A percentile compares a stretch with the other conserved stretches of the same genome.
These are phyloP conservation scores for Xylaria sp. DNA, from an alignment of 2,329 filamentous ascomycete genomes.

Conservation along the genomic window DNA sequence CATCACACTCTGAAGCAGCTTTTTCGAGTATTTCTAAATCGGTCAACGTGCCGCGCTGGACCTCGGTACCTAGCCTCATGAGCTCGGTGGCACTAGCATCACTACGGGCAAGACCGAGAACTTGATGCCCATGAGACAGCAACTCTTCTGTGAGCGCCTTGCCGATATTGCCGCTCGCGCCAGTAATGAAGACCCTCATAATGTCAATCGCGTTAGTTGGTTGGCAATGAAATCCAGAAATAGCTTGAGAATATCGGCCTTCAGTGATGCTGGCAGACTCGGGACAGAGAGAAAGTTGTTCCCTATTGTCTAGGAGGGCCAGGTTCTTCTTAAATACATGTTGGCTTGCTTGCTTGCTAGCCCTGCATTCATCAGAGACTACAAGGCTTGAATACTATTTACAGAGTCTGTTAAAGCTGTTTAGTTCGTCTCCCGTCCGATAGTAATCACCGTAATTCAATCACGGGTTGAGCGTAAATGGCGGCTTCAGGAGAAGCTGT, in stretches of 20 bases:
- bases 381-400: not conserved
- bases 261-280: not conserved
- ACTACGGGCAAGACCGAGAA: slow-evolving; percentile 27
- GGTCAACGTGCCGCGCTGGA: slow-evolving; percentile 18
- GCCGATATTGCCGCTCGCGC: slow-evolving; percentile 27
- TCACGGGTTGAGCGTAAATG: not conserved
- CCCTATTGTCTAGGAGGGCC: not conserved
- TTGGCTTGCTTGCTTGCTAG: not conserved
- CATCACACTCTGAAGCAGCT: slow-evolving; percentile 23
- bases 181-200: slow-evolving; percentile 31
- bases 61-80: slow-evolving; percentile 14
- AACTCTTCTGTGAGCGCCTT: slow-evolving; percentile 24
- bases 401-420: not conserved
- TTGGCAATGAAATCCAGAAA: not conserved
- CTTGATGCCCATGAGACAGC: slow-evolving; percentile 25
- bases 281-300: not conserved
- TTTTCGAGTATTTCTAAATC: slow-evolving; percentile 24
- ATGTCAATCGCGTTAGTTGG: not conserved
- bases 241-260: not conserved
- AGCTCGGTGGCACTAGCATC: slow-evolving; percentile 12
- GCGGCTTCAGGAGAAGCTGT: not conserved
- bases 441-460: no score
- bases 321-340: slow-evolving; percentile 9
- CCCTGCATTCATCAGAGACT: no score
- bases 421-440: not conserved